Percentiles rank a stretch among this genome's conserved stretches.
Conservation (phyloP, 371 early-diverging fungal genomes). For the Haplosporangium sp. region DNA sequence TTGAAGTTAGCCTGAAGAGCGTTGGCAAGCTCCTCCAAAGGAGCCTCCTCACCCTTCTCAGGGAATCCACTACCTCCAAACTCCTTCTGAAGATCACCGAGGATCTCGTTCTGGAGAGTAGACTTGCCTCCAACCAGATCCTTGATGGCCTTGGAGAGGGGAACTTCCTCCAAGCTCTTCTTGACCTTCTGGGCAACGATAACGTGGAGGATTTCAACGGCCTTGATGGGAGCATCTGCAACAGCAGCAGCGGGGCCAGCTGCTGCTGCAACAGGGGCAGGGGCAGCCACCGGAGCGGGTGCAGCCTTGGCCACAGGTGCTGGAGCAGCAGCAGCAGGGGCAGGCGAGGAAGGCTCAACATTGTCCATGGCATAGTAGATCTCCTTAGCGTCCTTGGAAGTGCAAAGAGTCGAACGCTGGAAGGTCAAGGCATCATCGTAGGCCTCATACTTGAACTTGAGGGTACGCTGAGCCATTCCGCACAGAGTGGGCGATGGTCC, state of each 20-base stretch:
- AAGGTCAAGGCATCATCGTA: constrained; percentile 94
- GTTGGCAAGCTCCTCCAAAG: constrained; percentile 85
- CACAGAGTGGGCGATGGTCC: constrained; percentile 92
- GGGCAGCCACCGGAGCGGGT: constrained; percentile 60
- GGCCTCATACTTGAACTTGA: constrained; percentile 96
- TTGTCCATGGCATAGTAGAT: constrained; percentile 94
- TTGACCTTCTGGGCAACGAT: constrained; percentile 94
- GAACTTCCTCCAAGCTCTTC: constrained; percentile 82
- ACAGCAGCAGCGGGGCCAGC: constrained; percentile 64
- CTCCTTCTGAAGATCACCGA: constrained; percentile 95
- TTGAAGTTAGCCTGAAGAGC: constrained; percentile 71
- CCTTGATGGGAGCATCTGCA: constrained; percentile 82
- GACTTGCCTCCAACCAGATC: constrained; percentile 96
- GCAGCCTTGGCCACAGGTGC: constrained; percentile 62
- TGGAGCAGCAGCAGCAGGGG: constrained; percentile 57
- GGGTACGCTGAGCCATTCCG: constrained; percentile 94
- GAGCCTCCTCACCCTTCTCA: constrained; percentile 93
- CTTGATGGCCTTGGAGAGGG: constrained; percentile 85
- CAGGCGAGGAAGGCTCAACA: constrained; percentile 59
- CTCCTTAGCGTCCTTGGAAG: constrained; percentile 87
- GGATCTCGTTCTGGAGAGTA: constrained; percentile 96
- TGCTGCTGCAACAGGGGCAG: constrained; percentile 65
- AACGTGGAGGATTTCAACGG: constrained; percentile 81
- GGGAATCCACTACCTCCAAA: constrained; percentile 84
- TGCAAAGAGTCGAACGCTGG: constrained; percentile 89